Percentiles rank a stretch among this genome's conserved stretches.
These are phyloP conservation scores for Prunus dulcis DNA, from an alignment of 306 rosid genomes.

Conservation along the genomic window DNA sequence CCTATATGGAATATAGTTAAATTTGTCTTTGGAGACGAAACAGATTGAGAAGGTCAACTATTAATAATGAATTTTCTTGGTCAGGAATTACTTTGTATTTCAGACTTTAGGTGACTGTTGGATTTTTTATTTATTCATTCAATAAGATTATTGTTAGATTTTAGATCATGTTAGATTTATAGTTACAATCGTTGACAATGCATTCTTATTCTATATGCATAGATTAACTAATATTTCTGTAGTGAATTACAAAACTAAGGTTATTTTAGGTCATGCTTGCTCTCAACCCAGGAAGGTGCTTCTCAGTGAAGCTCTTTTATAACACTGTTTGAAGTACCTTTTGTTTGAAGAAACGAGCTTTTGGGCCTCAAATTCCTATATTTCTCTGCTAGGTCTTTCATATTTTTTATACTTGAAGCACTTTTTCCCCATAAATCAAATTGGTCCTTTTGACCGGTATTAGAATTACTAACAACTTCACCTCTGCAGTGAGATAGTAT, in stretches of 20 bases:
- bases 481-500: conserved; percentile 47
- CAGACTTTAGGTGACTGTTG: no score
- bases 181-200: no score
- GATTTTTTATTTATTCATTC: no score
- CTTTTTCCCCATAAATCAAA: background rate
- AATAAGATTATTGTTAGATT: no score
- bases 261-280: background rate
- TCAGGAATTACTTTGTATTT: no score
- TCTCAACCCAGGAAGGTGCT: background rate
- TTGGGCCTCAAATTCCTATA: background rate
- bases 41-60: no score
- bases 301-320: background rate
- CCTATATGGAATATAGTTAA: background rate
- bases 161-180: no score
- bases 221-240: no score
- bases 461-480: background rate
- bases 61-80: no score
- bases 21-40: background rate
- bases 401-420: background rate
- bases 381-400: background rate
- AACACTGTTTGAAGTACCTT: background rate
- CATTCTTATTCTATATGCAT: no score
- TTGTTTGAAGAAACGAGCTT: no score
- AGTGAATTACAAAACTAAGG: no score
- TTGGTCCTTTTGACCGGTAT: background rate